Conservation (phyloP, 345 rosid species). For the Euphorbia lathyris region DNA sequence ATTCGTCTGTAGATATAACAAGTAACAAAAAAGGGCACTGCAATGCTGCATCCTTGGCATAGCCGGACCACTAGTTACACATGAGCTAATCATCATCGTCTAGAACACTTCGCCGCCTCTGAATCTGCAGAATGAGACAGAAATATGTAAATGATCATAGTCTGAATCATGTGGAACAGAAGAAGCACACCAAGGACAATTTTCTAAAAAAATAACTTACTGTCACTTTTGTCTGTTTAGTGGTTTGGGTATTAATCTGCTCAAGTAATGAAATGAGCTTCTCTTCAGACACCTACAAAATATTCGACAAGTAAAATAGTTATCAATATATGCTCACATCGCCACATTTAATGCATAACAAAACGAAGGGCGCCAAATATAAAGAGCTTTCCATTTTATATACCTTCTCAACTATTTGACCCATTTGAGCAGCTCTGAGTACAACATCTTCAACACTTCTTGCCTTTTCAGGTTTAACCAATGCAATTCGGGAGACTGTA, state of each 20-base stretch:
- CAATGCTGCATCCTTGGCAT: background rate
- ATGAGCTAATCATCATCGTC: constrained; percentile 73
- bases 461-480: constrained; percentile 99
- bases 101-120: constrained; percentile 82
- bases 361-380: constrained; percentile 1
- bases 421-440: constrained; percentile 85
- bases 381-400: constrained; percentile 16
- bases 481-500: constrained; percentile 85
- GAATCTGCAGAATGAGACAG: constrained; percentile 54
- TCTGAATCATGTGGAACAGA: background rate
- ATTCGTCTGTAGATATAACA: background rate
- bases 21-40: background rate
- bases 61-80: background rate
- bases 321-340: background rate
- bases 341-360: background rate
- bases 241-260: constrained; percentile 88
- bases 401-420: constrained; percentile 94
- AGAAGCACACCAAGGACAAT: background rate
- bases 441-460: constrained; percentile 90
- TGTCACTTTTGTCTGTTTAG: constrained; percentile 91
- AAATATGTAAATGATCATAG: background rate
- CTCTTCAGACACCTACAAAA: constrained; percentile 78
- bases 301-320: background rate
- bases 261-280: constrained; percentile 81
- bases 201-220: constrained; percentile 34